phyloP scores from a whole-genome alignment of 495 filamentous ascomycete species.

The Jackrogersella multiformis region DNA sequence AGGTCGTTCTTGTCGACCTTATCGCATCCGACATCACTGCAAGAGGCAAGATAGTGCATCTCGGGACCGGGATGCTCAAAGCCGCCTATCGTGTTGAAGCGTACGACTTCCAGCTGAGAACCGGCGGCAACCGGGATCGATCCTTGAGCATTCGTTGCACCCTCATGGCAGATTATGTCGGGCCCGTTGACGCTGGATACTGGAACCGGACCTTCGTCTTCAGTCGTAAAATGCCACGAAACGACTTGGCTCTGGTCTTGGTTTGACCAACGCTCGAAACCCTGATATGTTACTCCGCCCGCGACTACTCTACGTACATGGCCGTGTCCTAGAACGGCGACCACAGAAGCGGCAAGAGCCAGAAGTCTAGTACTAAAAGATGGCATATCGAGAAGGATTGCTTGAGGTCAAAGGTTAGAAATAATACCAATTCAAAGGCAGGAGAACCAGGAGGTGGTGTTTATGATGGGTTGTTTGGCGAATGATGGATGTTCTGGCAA shows the following conservation, averaged over 20 bases:
- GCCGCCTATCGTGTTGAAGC: constrained; percentile 46
- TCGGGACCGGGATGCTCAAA: constrained; percentile 59
- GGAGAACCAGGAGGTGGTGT: too few species aligned
- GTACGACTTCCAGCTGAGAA: constrained; percentile 48
- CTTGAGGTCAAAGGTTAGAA: neutral
- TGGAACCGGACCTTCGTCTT: constrained; percentile 63
- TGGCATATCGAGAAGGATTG: constrained; percentile 14
- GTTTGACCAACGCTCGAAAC: constrained; percentile 50
- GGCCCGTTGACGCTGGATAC: constrained; percentile 44
- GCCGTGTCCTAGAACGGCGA: constrained; percentile 63
- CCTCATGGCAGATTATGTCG: constrained; percentile 56
- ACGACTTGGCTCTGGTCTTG: constrained; percentile 54
- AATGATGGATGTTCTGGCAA: too few species aligned
- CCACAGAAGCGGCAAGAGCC: constrained; percentile 54
- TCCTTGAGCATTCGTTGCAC: constrained; percentile 47
- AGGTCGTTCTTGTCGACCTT: constrained; percentile 71
- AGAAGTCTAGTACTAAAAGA: constrained; percentile 40
- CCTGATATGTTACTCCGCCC: constrained; percentile 56
- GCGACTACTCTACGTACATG: constrained; percentile 62
- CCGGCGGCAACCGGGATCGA: constrained; percentile 48
- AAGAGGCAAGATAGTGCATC: constrained; percentile 75
- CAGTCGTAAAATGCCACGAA: constrained; percentile 57
- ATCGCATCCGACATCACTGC: constrained; percentile 71
- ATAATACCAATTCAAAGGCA: neutral
- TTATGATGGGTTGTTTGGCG: too few species aligned